phyloP scores from a whole-genome alignment of 164 flowering plant species.

The Amborella trichopoda region DNA sequence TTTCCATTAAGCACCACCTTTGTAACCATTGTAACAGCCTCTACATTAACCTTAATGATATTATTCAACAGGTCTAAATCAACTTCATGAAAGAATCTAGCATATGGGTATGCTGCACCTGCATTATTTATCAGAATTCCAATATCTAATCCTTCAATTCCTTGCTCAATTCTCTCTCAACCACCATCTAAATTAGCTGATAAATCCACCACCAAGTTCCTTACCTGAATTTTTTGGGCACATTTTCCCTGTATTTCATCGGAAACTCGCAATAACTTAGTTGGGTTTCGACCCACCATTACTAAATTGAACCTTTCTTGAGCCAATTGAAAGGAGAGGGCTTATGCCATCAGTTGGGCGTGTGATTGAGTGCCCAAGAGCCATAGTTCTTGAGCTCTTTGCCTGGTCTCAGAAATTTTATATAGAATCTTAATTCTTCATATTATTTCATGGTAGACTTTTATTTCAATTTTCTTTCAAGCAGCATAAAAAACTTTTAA shows the following conservation, averaged over 20 bases:
- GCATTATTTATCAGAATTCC: constrained; percentile 51
- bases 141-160: constrained; percentile 28
- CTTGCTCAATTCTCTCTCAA: constrained; percentile 12
- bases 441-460: too few species aligned
- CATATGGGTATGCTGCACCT: constrained; percentile 21
- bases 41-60: constrained; percentile 7
- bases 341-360: constrained; percentile 58
- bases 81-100: constrained; percentile 9
- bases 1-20: constrained; percentile 10
- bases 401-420: constrained; percentile 28
- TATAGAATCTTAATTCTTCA: too few species aligned
- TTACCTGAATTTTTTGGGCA: constrained; percentile 9
- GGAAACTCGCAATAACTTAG: constrained; percentile 19
- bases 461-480: too few species aligned
- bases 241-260: constrained; percentile 10
- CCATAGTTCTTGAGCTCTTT: constrained; percentile 33
- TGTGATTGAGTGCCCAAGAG: constrained; percentile 45
- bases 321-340: constrained; percentile 37
- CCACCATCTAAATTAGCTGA: constrained; percentile 15
- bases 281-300: constrained; percentile 30
- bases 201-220: constrained; percentile 22
- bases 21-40: constrained; percentile 6
- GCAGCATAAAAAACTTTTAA: too few species aligned
- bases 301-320: constrained; percentile 34
- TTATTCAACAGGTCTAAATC: background rate